Percentiles rank a stretch among this genome's conserved stretches.
Evolutionary conservation across 164 flowering plant species (phyloP).

Genomic region (Aristolochia contorta): DNA sequence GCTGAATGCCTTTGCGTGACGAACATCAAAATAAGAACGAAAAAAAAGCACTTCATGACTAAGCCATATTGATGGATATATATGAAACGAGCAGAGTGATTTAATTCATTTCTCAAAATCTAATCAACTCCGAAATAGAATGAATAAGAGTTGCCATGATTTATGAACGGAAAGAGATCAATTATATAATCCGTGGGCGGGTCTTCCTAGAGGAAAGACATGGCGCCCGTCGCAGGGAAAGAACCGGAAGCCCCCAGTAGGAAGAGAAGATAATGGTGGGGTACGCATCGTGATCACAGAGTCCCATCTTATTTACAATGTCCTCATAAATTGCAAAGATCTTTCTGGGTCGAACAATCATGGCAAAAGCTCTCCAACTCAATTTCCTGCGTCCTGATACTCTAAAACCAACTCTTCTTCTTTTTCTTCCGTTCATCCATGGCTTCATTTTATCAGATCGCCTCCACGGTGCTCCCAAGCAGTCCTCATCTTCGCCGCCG

Average conservation of each 20-base stretch:
- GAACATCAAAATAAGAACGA: no score
- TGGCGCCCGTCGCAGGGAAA: conserved; percentile 18
- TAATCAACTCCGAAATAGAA: no score
- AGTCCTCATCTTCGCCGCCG: conserved; percentile 4
- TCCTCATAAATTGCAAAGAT: conserved; percentile 21
- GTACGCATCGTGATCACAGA: conserved; percentile 11
- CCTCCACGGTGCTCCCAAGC: conserved; percentile 18
- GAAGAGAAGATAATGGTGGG: conserved; percentile 31
- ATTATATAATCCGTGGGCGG: no score
- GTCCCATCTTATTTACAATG: conserved; percentile 18
- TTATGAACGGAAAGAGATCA: no score
- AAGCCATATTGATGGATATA: no score
- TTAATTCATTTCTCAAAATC: no score
- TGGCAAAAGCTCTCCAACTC: conserved; percentile 27
- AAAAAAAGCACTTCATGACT: no score
- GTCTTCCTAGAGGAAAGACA: no score
- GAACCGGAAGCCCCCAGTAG: conserved; percentile 54
- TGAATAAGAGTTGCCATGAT: no score
- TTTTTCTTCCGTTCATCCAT: conserved; percentile 1
- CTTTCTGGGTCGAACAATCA: conserved; percentile 20
- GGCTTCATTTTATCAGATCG: conserved; percentile 21
- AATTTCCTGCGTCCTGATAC: conserved; percentile 24
- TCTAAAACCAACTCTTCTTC: conserved; percentile 12
- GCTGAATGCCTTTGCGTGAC: no score
- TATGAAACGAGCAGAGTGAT: no score